Evolutionary conservation across 2,329 filamentous ascomycete genomes (phyloP).

Genomic region (Neonectria neomacrospora): DNA sequence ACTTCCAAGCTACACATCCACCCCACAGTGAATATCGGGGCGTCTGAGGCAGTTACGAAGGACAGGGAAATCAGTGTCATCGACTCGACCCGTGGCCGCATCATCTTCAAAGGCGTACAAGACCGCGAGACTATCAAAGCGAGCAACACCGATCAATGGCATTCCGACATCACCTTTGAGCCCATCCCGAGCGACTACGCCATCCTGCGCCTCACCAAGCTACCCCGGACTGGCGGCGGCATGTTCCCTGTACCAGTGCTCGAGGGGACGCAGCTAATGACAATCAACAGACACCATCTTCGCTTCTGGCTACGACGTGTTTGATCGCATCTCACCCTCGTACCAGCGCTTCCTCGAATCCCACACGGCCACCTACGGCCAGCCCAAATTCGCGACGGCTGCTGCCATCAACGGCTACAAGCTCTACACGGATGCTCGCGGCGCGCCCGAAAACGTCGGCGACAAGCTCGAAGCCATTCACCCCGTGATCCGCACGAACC

Average conservation of each 20-base stretch:
- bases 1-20: constrained; percentile 70
- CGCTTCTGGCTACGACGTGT: constrained; percentile 69
- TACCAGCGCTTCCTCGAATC: constrained; percentile 64
- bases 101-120: constrained; percentile 4
- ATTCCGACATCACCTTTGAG: constrained; percentile 68
- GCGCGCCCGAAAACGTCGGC: constrained; percentile 62
- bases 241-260: too few relatives aligned
- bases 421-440: constrained; percentile 56
- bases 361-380: constrained; percentile 56
- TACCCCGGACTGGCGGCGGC: constrained; percentile 64
- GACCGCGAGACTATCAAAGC: constrained; percentile 44
- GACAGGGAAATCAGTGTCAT: constrained; percentile 71
- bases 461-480: constrained; percentile 59
- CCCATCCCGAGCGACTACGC: constrained; percentile 67
- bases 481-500: constrained; percentile 66
- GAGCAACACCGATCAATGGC: constrained; percentile 52
- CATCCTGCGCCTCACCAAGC: constrained; percentile 61
- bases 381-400: background rate
- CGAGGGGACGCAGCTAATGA: background rate
- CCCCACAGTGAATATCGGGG: constrained; percentile 58
- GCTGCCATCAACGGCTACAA: constrained; percentile 57
- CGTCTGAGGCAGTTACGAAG: constrained; percentile 58
- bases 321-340: constrained; percentile 63
- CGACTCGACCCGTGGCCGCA: constrained; percentile 50
- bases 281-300: constrained; percentile 60